Conservation (phyloP, 2,329 filamentous ascomycete species). For the Chrysosporium queenslandicum region DNA sequence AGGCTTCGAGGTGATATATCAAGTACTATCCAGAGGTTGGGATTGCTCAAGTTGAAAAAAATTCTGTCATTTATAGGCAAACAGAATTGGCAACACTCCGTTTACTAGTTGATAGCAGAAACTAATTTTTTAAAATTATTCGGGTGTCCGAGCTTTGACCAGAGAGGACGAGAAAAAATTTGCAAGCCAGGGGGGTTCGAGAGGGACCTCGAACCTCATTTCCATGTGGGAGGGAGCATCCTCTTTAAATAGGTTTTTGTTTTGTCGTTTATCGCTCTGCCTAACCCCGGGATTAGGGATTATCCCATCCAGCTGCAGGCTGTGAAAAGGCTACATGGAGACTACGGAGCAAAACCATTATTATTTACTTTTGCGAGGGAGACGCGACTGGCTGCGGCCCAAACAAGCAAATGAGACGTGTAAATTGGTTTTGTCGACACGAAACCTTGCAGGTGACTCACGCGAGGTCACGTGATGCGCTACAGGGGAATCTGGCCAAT, state of each 20-base stretch:
- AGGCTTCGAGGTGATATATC: neutral
- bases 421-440: conserved; percentile 14
- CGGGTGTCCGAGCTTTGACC: neutral
- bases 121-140: neutral
- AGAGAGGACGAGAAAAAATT: neutral
- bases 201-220: neutral
- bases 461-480: conserved; percentile 16
- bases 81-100: neutral
- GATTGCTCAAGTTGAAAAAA: neutral
- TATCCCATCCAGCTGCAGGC: neutral
- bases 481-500: neutral
- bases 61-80: neutral
- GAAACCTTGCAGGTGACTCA: conserved; percentile 15
- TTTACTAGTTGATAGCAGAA: no score
- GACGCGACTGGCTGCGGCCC: conserved; percentile 10
- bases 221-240: conserved; percentile 1
- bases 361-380: neutral
- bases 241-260: neutral
- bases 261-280: no score
- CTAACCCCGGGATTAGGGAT: neutral
- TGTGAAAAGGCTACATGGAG: neutral
- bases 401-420: conserved; percentile 13
- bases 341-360: no score
- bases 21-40: neutral
- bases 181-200: conserved; percentile 6